A percentile compares a stretch with the other conserved stretches of the same genome.
phyloP scores from a whole-genome alignment of 805 yeast species.

The Trichomonascus vanleenenianus region DNA sequence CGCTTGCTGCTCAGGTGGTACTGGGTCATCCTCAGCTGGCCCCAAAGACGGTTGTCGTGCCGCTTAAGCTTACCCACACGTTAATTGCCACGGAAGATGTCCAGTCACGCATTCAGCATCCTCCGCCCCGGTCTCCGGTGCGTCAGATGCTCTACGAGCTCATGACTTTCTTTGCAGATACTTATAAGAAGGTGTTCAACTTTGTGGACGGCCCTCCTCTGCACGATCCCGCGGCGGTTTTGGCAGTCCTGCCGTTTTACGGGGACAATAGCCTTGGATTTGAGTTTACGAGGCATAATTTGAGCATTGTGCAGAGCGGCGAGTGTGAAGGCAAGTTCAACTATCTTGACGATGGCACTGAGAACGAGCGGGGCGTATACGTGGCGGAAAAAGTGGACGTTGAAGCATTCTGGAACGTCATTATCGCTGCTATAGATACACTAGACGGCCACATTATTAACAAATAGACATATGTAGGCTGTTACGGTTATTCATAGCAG shows the following conservation, averaged over 20 bases:
- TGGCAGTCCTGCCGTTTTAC: conserved; percentile 45
- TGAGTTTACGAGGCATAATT: conserved; percentile 10
- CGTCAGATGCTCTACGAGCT: conserved; percentile 50
- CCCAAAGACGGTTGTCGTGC: conserved; percentile 48
- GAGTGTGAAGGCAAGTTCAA: conserved; percentile 27
- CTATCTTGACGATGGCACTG: conserved; percentile 9
- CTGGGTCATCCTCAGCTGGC: conserved; percentile 40
- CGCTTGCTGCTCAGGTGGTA: conserved; percentile 60
- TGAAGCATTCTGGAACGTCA: conserved; percentile 39
- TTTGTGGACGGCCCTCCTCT: conserved; percentile 59
- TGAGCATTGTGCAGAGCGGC: conserved; percentile 19
- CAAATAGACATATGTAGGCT: background rate
- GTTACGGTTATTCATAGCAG: too few species aligned
- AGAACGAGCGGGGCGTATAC: conserved; percentile 28
- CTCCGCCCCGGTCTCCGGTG: conserved; percentile 32
- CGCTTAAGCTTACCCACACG: conserved; percentile 64
- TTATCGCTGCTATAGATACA: conserved; percentile 32
- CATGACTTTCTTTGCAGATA: conserved; percentile 41
- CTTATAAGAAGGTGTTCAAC: conserved; percentile 37
- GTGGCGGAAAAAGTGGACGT: conserved; percentile 37
- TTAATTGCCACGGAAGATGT: conserved; percentile 44
- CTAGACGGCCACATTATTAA: conserved; percentile 28
- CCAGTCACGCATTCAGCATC: conserved; percentile 34
- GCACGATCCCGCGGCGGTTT: conserved; percentile 73
- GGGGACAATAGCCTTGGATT: conserved; percentile 14